Conservation (phyloP, 768 basidiomycete genomes). For the Tricholoma terreum region DNA sequence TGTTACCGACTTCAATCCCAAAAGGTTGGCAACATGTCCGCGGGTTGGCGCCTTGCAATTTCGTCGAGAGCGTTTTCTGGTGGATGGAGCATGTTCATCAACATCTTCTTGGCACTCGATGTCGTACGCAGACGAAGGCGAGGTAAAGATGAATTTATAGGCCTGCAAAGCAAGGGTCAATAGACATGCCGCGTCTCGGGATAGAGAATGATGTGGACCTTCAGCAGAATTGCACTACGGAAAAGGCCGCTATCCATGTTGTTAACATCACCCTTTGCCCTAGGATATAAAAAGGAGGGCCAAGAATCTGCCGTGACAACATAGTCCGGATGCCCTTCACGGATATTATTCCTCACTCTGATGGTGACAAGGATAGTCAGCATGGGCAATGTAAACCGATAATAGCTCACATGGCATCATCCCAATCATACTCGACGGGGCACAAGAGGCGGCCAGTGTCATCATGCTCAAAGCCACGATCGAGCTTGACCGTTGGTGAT, state of each 20-base stretch:
- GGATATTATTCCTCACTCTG: conserved; percentile 6
- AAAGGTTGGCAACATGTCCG: conserved; percentile 1
- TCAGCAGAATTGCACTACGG: conserved; percentile 6
- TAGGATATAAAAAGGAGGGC: conserved; percentile 19
- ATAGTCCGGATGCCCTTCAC: conserved; percentile 13
- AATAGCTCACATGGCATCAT: conserved; percentile 6
- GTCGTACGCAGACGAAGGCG: conserved; percentile 12
- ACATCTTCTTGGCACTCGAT: background rate
- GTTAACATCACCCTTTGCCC: background rate
- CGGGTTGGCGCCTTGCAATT: background rate
- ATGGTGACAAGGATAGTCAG: background rate
- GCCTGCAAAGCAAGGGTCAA: conserved; percentile 14
- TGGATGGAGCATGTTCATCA: background rate
- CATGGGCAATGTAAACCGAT: background rate
- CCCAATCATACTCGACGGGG: conserved; percentile 20
- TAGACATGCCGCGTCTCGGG: conserved; percentile 12
- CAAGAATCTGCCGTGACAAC: conserved; percentile 13
- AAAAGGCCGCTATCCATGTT: conserved; percentile 10
- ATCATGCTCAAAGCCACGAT: conserved; percentile 15
- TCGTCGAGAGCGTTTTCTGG: background rate
- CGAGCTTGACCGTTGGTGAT: background rate
- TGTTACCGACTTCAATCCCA: conserved; percentile 10
- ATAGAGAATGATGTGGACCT: conserved; percentile 7
- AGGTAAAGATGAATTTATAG: conserved; percentile 16
- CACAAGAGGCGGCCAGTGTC: conserved; percentile 18